Evolutionary conservation across 495 filamentous ascomycete species (phyloP).

Genomic region (Staphylotrichum longicolle): DNA sequence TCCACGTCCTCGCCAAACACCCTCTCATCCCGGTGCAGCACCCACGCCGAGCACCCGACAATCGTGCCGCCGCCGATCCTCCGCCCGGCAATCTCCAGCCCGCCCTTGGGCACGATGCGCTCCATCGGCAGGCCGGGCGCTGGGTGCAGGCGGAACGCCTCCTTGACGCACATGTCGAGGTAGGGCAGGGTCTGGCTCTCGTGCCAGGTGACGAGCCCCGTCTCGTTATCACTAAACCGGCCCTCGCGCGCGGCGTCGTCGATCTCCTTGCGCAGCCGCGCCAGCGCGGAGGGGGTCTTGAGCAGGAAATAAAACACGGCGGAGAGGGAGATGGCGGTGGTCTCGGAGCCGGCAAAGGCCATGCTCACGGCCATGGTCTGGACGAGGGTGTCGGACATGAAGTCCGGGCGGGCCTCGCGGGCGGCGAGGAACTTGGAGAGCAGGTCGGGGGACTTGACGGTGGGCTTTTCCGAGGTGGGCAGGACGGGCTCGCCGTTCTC

Average conservation of each 20-base stretch:
- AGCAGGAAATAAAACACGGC: conserved; percentile 66
- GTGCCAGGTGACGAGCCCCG: conserved; percentile 56
- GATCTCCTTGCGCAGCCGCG: conserved; percentile 50
- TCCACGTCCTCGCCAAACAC: conserved; percentile 61
- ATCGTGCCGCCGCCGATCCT: conserved; percentile 61
- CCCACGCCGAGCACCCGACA: conserved; percentile 62
- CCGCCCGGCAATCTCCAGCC: conserved; percentile 53
- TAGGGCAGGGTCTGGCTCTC: conserved; percentile 60
- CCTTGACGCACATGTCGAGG: conserved; percentile 67
- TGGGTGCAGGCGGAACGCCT: conserved; percentile 65
- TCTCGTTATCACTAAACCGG: conserved; percentile 49
- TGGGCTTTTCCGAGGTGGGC: conserved; percentile 34
- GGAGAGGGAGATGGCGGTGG: conserved; percentile 60
- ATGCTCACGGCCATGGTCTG: conserved; percentile 64
- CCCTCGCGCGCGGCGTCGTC: conserved; percentile 51
- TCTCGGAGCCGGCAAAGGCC: conserved; percentile 63
- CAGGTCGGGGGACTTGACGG: conserved; percentile 55
- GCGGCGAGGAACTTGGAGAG: conserved; percentile 60
- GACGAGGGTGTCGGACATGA: conserved; percentile 64
- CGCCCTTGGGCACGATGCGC: conserved; percentile 59
- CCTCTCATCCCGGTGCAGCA: conserved; percentile 56
- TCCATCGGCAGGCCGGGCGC: conserved; percentile 62
- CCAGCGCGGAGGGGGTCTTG: conserved; percentile 49
- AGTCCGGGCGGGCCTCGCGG: conserved; percentile 57
- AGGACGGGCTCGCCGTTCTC: conserved; percentile 34